Conservation (phyloP, 2,329 filamentous ascomycete species). For the Aspergillus aculeatus region DNA sequence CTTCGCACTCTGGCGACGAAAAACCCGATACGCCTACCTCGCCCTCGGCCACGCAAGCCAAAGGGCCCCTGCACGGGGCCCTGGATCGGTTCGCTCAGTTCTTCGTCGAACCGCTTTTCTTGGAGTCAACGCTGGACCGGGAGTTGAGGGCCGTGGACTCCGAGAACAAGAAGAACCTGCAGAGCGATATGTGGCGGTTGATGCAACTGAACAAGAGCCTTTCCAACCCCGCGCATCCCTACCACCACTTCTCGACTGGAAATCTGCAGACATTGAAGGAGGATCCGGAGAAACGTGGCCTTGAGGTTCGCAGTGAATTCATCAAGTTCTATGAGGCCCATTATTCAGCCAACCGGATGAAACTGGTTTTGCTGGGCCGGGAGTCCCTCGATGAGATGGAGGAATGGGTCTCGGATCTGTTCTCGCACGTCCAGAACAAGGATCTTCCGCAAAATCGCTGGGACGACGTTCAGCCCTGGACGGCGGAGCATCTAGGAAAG, state of each 20-base stretch:
- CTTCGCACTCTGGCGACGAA: conserved; percentile 51
- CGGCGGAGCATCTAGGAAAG: conserved; percentile 60
- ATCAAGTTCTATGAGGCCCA: conserved; percentile 87
- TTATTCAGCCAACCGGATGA: conserved; percentile 93
- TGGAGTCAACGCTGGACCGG: conserved; percentile 78
- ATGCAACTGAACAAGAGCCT: conserved; percentile 84
- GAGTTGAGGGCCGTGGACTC: conserved; percentile 89
- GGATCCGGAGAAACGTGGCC: conserved; percentile 71
- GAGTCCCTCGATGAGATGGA: conserved; percentile 81
- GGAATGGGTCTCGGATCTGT: conserved; percentile 79
- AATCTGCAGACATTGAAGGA: conserved; percentile 85
- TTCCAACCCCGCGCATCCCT: conserved; percentile 85
- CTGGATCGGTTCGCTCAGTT: conserved; percentile 92
- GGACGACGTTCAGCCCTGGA: conserved; percentile 62
- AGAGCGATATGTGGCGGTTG: conserved; percentile 83
- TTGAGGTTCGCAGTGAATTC: conserved; percentile 86
- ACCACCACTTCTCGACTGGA: conserved; percentile 87
- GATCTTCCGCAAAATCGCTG: conserved; percentile 67
- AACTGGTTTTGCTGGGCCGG: conserved; percentile 79
- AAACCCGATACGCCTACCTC: conserved; percentile 21
- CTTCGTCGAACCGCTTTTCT: conserved; percentile 84
- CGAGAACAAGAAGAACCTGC: conserved; percentile 96
- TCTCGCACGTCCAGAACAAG: conserved; percentile 79
- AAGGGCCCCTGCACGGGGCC: conserved; percentile 70
- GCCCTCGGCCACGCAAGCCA: conserved; percentile 21